Conservation (phyloP, 148 eudicot species). For the Rhododendron henanense region DNA sequence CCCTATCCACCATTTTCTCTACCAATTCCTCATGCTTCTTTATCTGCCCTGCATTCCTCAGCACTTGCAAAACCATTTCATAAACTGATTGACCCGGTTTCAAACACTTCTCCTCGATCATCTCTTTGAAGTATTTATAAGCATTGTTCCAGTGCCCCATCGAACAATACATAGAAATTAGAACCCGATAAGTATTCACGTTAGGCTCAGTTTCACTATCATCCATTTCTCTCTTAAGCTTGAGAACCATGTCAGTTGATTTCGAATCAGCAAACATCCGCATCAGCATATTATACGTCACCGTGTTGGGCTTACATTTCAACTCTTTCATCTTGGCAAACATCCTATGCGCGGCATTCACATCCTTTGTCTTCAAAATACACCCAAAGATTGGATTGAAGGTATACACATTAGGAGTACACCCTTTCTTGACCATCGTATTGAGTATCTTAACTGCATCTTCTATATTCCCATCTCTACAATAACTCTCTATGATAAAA, state of each 20-base stretch:
- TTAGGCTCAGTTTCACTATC: conserved; percentile 66
- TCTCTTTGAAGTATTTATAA: conserved; percentile 67
- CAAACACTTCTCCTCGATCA: conserved; percentile 82
- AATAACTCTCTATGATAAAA: conserved; percentile 68
- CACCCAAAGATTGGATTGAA: conserved; percentile 70
- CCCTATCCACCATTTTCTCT: conserved; percentile 78
- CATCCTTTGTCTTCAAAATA: conserved; percentile 52
- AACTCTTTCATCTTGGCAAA: conserved; percentile 75
- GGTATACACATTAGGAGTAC: conserved; percentile 51
- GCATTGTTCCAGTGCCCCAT: conserved; percentile 99
- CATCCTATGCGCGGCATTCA: conserved; percentile 72
- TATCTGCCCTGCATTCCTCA: conserved; percentile 74
- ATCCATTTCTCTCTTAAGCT: conserved; percentile 89
- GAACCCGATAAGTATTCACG: conserved; percentile 61
- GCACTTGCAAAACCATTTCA: conserved; percentile 56
- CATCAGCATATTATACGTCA: conserved; percentile 76
- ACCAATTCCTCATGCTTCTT: conserved; percentile 90
- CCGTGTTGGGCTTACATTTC: conserved; percentile 58
- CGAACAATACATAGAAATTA: conserved; percentile 63
- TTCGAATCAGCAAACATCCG: conserved; percentile 76
- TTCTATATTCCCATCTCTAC: conserved; percentile 66
- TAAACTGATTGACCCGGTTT: conserved; percentile 51
- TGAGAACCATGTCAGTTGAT: conserved; percentile 89
- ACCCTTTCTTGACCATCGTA: conserved; percentile 62
- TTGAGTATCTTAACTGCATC: conserved; percentile 74